Evolutionary conservation across 345 rosid species (phyloP).

Genomic region (Atalantia buxifolia): DNA sequence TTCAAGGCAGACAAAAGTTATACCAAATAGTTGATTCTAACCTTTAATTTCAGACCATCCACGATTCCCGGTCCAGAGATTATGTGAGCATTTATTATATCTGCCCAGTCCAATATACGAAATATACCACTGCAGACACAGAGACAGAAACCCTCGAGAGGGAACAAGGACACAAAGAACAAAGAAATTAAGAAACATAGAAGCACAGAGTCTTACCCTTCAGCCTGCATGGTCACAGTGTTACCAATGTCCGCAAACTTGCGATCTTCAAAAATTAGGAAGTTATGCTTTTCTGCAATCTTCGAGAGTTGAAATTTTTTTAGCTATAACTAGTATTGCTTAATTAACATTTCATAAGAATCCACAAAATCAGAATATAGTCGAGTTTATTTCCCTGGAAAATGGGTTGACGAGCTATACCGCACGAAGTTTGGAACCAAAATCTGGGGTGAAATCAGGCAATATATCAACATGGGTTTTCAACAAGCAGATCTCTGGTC

Average conservation of each 20-base stretch:
- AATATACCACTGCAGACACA: slow-evolving; percentile 66
- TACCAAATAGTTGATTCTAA: slow-evolving; percentile 15
- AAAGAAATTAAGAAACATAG: not conserved
- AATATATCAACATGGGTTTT: slow-evolving; percentile 97
- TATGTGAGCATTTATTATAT: slow-evolving; percentile 85
- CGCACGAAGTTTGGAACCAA: slow-evolving; percentile 80
- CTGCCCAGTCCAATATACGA: slow-evolving; percentile 91
- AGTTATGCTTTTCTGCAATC: slow-evolving; percentile 90
- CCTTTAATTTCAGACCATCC: slow-evolving; percentile 91
- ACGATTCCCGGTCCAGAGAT: slow-evolving; percentile 96
- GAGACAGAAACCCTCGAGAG: not conserved
- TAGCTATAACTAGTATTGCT: not conserved
- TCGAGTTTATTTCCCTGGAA: not conserved
- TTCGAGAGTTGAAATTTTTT: slow-evolving; percentile 10
- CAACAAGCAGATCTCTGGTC: slow-evolving; percentile 89
- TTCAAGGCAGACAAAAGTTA: not conserved
- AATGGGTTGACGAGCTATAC: slow-evolving; percentile 33
- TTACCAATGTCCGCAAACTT: slow-evolving; percentile 99
- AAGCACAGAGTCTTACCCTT: slow-evolving; percentile 51
- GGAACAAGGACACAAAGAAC: not conserved
- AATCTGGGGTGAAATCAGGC: slow-evolving; percentile 89
- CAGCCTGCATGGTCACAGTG: slow-evolving; percentile 98
- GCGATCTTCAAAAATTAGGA: slow-evolving; percentile 92
- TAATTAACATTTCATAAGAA: not conserved
- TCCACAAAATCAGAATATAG: not conserved